A percentile compares a stretch with the other conserved stretches of the same genome.
Evolutionary conservation across 2,329 filamentous ascomycete species (phyloP).

Genomic region (Stemphylium beticola): DNA sequence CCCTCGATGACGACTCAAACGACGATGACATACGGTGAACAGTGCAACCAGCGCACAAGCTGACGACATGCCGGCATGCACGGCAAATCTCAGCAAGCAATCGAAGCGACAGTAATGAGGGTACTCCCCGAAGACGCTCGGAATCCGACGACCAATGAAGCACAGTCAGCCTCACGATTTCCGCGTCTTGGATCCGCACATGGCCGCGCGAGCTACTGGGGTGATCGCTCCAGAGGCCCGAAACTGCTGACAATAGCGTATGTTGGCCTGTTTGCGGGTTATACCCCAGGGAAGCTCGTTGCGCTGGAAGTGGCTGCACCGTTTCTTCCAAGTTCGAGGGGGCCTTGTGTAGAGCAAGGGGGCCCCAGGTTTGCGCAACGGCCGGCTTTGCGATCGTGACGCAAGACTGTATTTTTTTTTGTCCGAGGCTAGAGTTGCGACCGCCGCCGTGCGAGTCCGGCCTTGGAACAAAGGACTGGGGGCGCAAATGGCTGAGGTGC

Average conservation of each 20-base stretch:
- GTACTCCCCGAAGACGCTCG: too few species aligned
- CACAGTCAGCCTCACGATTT: too few species aligned
- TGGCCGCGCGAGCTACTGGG: too few species aligned
- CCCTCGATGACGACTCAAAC: too few species aligned
- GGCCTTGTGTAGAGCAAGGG: slow-evolving; percentile 7
- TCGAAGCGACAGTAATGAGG: too few species aligned
- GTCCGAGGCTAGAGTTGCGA: slow-evolving; percentile 19
- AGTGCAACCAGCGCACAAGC: too few species aligned
- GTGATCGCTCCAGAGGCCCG: too few species aligned
- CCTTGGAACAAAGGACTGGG: slow-evolving; percentile 12
- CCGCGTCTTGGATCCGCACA: too few species aligned
- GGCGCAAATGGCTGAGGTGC: not conserved
- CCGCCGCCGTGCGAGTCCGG: slow-evolving; percentile 11
- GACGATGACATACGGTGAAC: too few species aligned
- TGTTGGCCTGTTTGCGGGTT: slow-evolving; percentile 13
- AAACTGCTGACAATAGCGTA: slow-evolving; percentile 10
- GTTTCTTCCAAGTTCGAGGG: slow-evolving; percentile 2
- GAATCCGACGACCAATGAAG: too few species aligned
- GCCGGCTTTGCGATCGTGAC: slow-evolving; percentile 12
- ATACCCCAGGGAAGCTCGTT: slow-evolving; percentile 14
- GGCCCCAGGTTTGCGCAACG: slow-evolving; percentile 16
- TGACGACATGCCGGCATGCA: too few species aligned
- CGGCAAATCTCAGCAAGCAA: too few species aligned
- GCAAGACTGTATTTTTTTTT: slow-evolving; percentile 30
- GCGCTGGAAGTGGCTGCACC: slow-evolving; percentile 6